Conservation (phyloP, 164 flowering plant genomes). For the Chimonanthus salicifolius region DNA sequence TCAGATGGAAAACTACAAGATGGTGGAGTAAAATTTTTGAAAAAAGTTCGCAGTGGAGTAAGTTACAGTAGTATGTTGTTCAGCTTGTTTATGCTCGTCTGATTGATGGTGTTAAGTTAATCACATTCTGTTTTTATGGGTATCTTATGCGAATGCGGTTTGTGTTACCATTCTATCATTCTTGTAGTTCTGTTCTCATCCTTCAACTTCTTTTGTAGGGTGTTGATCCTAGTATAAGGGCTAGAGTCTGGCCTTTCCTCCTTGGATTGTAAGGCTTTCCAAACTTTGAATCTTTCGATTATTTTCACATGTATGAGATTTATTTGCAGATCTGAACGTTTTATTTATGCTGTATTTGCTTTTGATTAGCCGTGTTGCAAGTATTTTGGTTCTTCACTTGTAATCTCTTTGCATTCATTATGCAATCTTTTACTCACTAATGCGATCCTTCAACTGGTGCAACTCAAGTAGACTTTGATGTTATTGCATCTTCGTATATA, state of each 20-base stretch:
- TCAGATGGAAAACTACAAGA: conserved; percentile 79
- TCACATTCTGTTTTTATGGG: too few species aligned
- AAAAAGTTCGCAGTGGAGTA: conserved; percentile 90
- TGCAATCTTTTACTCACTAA: neutral
- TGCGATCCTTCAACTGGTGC: too few species aligned
- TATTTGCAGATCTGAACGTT: neutral
- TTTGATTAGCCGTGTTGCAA: neutral
- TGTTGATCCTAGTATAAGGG: conserved; percentile 75
- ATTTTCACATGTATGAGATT: too few species aligned
- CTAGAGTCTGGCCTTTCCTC: conserved; percentile 95
- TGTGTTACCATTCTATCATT: neutral
- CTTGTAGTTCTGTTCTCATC: neutral
- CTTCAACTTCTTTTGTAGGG: conserved; percentile 46
- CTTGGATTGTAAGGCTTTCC: conserved; percentile 80
- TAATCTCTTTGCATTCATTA: neutral
- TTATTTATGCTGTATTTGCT: neutral
- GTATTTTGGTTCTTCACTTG: neutral
- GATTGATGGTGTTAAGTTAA: neutral
- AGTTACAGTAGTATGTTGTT: conserved; percentile 20
- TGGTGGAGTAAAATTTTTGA: conserved; percentile 76
- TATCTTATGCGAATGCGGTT: too few species aligned
- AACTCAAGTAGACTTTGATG: too few species aligned
- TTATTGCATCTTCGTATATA: too few species aligned
- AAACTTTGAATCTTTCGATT: neutral
- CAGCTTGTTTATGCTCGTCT: neutral